A percentile compares a stretch with the other conserved stretches of the same genome.
Evolutionary conservation across 2,329 filamentous ascomycete species (phyloP).

Genomic region (Colletotrichum tanaceti): DNA sequence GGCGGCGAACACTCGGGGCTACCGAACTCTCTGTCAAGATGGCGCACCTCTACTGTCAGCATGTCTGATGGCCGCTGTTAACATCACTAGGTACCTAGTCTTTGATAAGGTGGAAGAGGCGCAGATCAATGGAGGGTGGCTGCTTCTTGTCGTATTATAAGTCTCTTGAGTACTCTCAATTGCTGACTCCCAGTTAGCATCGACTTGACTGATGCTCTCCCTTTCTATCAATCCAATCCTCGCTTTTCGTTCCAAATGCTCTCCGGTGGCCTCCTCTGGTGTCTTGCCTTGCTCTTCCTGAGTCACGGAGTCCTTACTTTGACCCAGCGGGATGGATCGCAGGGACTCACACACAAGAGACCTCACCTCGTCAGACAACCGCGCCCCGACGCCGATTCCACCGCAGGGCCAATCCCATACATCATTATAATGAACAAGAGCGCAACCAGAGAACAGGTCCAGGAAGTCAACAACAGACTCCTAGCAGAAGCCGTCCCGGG

Average conservation of each 20-base stretch:
- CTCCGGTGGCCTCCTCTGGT: not conserved
- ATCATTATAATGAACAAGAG: not conserved
- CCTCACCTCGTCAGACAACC: conserved; percentile 8
- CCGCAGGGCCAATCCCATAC: not conserved
- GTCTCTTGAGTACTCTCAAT: not conserved
- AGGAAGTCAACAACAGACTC: conserved; percentile 12
- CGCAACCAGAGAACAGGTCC: conserved; percentile 5
- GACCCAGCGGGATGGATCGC: not conserved
- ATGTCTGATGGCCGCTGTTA: too few species aligned
- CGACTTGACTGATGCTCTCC: too few species aligned
- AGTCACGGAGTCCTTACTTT: not conserved
- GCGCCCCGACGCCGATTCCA: conserved; percentile 3
- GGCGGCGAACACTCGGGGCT: too few species aligned
- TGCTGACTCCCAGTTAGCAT: too few species aligned
- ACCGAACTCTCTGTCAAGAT: too few species aligned
- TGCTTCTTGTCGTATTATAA: not conserved
- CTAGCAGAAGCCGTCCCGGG: not conserved
- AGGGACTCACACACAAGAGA: not conserved
- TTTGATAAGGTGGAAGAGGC: too few species aligned
- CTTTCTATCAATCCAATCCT: too few species aligned
- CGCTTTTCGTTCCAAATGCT: too few species aligned
- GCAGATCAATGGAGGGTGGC: too few species aligned
- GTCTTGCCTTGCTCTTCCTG: conserved; percentile 1
- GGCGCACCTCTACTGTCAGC: too few species aligned
- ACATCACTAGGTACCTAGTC: too few species aligned